phyloP scores from a whole-genome alignment of 441 rosid genomes.

The Gossypium davidsonii region DNA sequence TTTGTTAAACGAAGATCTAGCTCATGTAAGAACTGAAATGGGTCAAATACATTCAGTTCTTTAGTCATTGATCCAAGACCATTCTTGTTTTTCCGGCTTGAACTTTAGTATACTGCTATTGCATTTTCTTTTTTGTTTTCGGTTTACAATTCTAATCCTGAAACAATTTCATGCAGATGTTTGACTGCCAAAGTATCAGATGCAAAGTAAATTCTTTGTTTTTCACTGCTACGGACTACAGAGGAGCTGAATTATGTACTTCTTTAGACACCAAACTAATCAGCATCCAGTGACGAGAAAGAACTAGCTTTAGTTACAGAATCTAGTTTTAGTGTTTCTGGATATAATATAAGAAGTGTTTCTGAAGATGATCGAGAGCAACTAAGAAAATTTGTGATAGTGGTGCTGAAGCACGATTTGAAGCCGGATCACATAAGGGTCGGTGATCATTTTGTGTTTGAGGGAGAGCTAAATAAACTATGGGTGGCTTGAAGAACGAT shows the following conservation, averaged over 20 bases:
- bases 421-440: slow-evolving; percentile 7
- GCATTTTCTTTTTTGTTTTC: background rate
- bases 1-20: background rate
- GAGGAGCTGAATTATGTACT: background rate
- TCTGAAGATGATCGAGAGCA: background rate
- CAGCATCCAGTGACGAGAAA: background rate
- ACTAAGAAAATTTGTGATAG: background rate
- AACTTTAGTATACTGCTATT: background rate
- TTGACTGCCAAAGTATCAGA: background rate
- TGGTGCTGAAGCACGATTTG: slow-evolving; percentile 7
- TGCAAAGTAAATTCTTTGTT: background rate
- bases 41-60: background rate
- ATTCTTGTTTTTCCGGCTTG: background rate
- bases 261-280: background rate
- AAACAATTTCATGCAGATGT: slow-evolving; percentile 7
- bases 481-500: slow-evolving; percentile 14
- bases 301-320: slow-evolving; percentile 1
- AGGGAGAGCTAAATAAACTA: slow-evolving; percentile 16
- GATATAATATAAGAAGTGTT: background rate
- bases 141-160: background rate
- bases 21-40: background rate
- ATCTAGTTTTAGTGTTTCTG: slow-evolving; percentile 8
- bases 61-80: background rate
- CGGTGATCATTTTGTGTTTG: slow-evolving; percentile 8
- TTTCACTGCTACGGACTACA: background rate